Evolutionary conservation across 805 yeast species (phyloP).

Genomic region (Candida yuanshanica): DNA sequence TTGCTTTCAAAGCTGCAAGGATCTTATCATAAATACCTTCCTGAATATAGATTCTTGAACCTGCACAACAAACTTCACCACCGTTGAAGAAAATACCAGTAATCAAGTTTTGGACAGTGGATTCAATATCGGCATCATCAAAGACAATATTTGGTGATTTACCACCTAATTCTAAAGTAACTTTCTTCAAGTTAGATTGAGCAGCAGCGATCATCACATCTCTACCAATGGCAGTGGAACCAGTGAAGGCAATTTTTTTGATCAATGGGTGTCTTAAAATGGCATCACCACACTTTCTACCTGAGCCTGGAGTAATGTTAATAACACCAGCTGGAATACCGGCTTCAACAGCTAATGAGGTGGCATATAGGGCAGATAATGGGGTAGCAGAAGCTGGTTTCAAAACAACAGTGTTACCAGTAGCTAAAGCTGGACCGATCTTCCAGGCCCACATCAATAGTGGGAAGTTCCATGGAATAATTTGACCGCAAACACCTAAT

Average conservation of each 20-base stretch:
- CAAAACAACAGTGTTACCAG: slow-evolving; percentile 59
- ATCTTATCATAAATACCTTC: slow-evolving; percentile 53
- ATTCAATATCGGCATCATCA: slow-evolving; percentile 50
- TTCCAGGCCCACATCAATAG: slow-evolving; percentile 65
- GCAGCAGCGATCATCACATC: slow-evolving; percentile 56
- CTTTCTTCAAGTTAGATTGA: slow-evolving; percentile 57
- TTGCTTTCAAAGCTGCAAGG: slow-evolving; percentile 42
- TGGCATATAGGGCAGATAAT: slow-evolving; percentile 53
- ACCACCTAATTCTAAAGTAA: slow-evolving; percentile 65
- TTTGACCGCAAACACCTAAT: slow-evolving; percentile 64
- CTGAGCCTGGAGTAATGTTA: slow-evolving; percentile 58
- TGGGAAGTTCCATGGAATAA: slow-evolving; percentile 73
- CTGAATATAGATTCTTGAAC: slow-evolving; percentile 60
- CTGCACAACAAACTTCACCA: slow-evolving; percentile 69
- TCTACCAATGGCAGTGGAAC: slow-evolving; percentile 61
- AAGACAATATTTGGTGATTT: slow-evolving; percentile 64
- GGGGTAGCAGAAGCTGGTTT: slow-evolving; percentile 67
- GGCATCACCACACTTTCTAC: slow-evolving; percentile 54
- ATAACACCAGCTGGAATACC: slow-evolving; percentile 62
- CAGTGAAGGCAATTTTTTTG: slow-evolving; percentile 63
- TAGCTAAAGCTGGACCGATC: slow-evolving; percentile 61
- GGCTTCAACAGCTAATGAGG: slow-evolving; percentile 48
- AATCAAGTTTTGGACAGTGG: slow-evolving; percentile 40
- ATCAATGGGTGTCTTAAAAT: slow-evolving; percentile 52
- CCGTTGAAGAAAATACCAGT: slow-evolving; percentile 62